These are phyloP conservation scores for Mollisia scopiformis DNA, from an alignment of 2,329 filamentous ascomycete genomes.

Conservation along the genomic window DNA sequence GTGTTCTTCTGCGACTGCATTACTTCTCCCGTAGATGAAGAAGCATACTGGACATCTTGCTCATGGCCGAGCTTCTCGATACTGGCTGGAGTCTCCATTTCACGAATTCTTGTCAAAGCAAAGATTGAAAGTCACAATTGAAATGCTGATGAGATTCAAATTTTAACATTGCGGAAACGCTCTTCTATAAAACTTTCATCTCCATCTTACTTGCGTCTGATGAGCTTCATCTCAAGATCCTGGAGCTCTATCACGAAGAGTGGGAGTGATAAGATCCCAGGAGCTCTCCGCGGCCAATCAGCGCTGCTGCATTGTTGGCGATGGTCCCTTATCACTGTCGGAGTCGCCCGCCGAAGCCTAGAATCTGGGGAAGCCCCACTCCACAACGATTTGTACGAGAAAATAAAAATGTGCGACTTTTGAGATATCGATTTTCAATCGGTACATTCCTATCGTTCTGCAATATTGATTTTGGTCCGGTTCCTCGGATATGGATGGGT, in stretches of 20 bases:
- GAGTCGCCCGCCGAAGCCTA: conserved; percentile 17
- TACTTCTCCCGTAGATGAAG: conserved; percentile 17
- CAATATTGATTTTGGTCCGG: too few relatives aligned
- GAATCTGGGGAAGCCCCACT: conserved; percentile 16
- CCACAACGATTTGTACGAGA: not conserved
- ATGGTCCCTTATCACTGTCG: conserved; percentile 22
- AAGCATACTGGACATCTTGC: conserved; percentile 21
- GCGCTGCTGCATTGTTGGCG: conserved; percentile 8
- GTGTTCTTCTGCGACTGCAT: conserved; percentile 1
- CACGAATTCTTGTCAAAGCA: not conserved
- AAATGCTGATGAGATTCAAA: not conserved
- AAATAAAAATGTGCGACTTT: not conserved
- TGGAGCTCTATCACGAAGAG: conserved; percentile 1
- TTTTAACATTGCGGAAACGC: not conserved
- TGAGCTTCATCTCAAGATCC: not conserved
- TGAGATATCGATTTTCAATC: not conserved
- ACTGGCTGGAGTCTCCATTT: conserved; percentile 21
- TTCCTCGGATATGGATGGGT: too few relatives aligned
- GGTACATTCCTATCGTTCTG: conserved; percentile 12
- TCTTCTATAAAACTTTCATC: conserved; percentile 10
- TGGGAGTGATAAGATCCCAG: conserved; percentile 25
- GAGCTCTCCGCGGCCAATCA: conserved; percentile 24
- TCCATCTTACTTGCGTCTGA: not conserved
- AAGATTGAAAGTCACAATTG: not conserved
- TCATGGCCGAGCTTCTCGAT: conserved; percentile 24